Evolutionary conservation across 192 early-diverging fungal species (phyloP).

Genomic region (Oehlia diaphana): DNA sequence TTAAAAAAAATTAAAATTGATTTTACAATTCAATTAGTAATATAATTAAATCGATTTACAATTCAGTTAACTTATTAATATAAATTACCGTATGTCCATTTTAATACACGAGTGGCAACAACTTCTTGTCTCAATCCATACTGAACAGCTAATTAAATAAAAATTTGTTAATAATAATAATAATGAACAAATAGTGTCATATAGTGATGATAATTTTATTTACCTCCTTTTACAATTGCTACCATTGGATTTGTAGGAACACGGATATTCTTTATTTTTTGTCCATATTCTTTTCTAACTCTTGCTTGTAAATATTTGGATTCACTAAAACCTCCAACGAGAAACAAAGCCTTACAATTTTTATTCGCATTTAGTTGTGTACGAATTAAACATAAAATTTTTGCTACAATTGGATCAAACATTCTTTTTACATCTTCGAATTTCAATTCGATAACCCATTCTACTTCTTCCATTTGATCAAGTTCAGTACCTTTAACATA

Average conservation of each 20-base stretch:
- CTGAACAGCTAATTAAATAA: slow-evolving; percentile 38
- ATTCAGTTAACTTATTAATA: neutral
- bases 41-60: neutral
- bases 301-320: slow-evolving; percentile 52
- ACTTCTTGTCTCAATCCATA: slow-evolving; percentile 43
- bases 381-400: slow-evolving; percentile 53
- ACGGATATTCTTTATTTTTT: slow-evolving; percentile 41
- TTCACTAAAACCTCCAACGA: slow-evolving; percentile 57
- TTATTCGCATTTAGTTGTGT: slow-evolving; percentile 47
- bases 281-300: slow-evolving; percentile 46
- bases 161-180: neutral
- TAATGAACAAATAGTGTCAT: too few relatives aligned
- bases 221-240: slow-evolving; percentile 50
- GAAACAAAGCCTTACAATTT: slow-evolving; percentile 43
- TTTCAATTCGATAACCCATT: slow-evolving; percentile 41
- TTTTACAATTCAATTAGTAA: too few relatives aligned
- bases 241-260: slow-evolving; percentile 51
- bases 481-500: neutral
- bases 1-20: neutral
- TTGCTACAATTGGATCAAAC: slow-evolving; percentile 55
- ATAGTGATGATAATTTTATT: neutral
- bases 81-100: slow-evolving; percentile 16
- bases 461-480: slow-evolving; percentile 42
- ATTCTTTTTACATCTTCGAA: slow-evolving; percentile 49
- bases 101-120: slow-evolving; percentile 20